Base-by-base conservation (phyloP, 176 grass and related monocot species). In the Triticum dicoccoides region DNA sequence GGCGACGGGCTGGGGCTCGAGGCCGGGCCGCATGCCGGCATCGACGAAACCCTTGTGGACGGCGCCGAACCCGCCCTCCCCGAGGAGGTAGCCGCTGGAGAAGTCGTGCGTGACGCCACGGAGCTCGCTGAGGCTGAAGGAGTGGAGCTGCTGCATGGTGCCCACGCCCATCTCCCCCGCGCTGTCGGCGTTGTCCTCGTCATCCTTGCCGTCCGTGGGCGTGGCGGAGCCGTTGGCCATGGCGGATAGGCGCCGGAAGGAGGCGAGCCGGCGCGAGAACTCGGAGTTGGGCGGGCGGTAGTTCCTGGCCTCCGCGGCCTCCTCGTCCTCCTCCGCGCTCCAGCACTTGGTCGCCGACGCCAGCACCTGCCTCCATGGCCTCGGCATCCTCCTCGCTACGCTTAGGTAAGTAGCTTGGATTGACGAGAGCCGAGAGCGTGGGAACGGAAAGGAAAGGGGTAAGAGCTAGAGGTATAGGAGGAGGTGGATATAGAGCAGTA, bases 301-400 rank as follows among this genome's bases (percentile, higher is more conserved):
- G 21, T 91, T 20, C 54, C 14, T 0, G 6, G 67, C n/a, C 4
- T 12, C 73, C 0, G 35, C 67, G 5, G 87, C 39, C 61, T 90
- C 87, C 25, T 89, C 89, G 65, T 95, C 93, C 12, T 51, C 47
- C 63, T 98, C 92, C 9, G 89, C 83, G 17, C 89, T 83, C 87
- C 95, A 98, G 93, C 95, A 98, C 73, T 93, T 98, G 52, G 90
- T 86, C 12, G 91, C 89, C 15, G 89, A 80, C 38, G 89, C 89
- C 24, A 88, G 76, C 38, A 94, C 39, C 20, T 93, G 93, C 38
- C 87, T 83, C 95, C 95, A 98, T 58, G 87, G 84, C 83, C 85
- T 85, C 39, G 76, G 49, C 78, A 86, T 80, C 71, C 5, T 61
- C 5, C 13, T 51, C 47, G 12, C 12, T 13, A 15, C 13, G 1